These are phyloP conservation scores for Lasiodiplodia hormozganensis DNA, from an alignment of 2,329 filamentous ascomycete genomes.

Conservation along the genomic window DNA sequence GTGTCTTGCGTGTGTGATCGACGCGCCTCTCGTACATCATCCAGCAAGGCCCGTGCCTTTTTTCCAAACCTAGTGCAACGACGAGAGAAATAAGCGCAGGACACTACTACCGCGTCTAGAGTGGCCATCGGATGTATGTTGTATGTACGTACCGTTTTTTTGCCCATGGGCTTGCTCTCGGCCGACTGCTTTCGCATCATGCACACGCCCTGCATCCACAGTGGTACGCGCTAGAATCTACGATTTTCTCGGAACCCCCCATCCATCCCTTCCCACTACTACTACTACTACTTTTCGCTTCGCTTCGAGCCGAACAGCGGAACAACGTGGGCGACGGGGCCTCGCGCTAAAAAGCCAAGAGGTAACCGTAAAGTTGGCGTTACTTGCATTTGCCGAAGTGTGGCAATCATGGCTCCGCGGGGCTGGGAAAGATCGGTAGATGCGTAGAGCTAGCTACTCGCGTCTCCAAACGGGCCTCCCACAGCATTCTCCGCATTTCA, in stretches of 20 bases:
- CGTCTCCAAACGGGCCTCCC: too few relatives aligned
- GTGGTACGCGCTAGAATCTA: neutral
- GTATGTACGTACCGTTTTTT: neutral
- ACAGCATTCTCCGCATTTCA: too few relatives aligned
- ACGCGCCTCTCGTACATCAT: neutral
- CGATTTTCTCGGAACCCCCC: neutral
- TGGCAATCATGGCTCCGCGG: too few relatives aligned
- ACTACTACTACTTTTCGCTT: neutral
- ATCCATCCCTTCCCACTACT: neutral
- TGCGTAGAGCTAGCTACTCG: too few relatives aligned
- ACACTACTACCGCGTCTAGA: neutral
- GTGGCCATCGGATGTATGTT: neutral
- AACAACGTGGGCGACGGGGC: neutral
- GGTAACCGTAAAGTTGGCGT: neutral
- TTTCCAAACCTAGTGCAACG: neutral
- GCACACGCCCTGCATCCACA: neutral
- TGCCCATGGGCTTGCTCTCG: neutral
- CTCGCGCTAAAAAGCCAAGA: neutral
- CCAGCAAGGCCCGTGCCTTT: neutral
- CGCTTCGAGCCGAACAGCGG: neutral
- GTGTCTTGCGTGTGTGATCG: constrained; percentile 7
- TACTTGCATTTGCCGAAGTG: neutral
- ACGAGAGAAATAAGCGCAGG: neutral
- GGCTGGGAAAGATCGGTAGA: too few relatives aligned
- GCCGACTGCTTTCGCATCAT: neutral